Conservation (phyloP, 2,329 filamentous ascomycete species). For the Ophiosphaerella korrae region DNA sequence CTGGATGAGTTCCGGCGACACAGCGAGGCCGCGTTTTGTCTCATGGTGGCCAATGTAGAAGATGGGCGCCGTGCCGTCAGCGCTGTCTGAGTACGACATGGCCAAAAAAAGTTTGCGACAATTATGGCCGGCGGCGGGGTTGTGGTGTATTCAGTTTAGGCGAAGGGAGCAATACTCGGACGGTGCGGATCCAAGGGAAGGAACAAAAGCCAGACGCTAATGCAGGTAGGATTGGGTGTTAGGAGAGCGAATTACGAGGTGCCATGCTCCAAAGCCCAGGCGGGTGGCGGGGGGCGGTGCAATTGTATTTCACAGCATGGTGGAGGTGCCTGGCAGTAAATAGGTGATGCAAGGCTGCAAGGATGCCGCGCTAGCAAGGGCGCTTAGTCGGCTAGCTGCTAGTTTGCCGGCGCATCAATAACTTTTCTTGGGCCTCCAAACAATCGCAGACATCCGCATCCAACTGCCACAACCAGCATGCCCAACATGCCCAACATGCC, state of each 20-base stretch:
- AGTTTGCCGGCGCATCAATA: slow-evolving; percentile 19
- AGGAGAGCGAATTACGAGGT: no score
- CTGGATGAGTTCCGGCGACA: slow-evolving; percentile 68
- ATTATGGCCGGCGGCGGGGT: no score
- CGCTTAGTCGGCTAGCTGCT: not conserved
- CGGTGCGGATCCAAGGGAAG: no score
- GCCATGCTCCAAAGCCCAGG: not conserved
- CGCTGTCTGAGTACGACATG: slow-evolving; percentile 40
- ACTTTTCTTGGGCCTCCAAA: slow-evolving; percentile 17
- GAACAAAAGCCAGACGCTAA: no score
- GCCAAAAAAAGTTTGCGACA: not conserved
- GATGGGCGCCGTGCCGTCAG: slow-evolving; percentile 50
- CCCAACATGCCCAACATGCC: slow-evolving; percentile 52
- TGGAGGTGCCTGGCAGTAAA: not conserved
- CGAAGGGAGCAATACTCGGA: not conserved
- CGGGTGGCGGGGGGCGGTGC: not conserved
- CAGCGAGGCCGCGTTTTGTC: slow-evolving; percentile 63
- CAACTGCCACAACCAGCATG: slow-evolving; percentile 10
- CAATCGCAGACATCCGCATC: not conserved
- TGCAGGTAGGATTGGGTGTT: no score
- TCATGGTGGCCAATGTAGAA: slow-evolving; percentile 80
- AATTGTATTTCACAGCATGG: not conserved
- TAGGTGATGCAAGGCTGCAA: no score
- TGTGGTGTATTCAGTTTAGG: not conserved
- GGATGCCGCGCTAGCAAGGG: no score